phyloP scores from a whole-genome alignment of 1,139 yeast genomes.

The Suhomyces choctaworum region DNA sequence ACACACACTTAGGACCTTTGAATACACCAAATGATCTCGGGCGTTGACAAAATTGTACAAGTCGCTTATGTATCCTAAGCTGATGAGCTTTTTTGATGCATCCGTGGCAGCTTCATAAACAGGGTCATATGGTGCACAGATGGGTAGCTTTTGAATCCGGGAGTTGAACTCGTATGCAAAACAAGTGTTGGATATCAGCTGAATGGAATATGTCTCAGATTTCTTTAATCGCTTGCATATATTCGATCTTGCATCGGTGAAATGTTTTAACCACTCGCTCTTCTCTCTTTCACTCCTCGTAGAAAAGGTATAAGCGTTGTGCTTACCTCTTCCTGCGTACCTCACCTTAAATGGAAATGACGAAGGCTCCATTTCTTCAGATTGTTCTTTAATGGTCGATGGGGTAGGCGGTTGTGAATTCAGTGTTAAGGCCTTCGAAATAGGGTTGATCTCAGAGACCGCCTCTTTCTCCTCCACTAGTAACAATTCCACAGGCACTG shows the following conservation, averaged over 20 bases:
- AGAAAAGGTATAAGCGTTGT: constrained; percentile 53
- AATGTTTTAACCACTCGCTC: constrained; percentile 57
- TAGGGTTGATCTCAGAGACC: constrained; percentile 22
- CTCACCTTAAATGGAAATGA: constrained; percentile 43
- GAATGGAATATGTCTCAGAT: constrained; percentile 57
- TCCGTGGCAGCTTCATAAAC: constrained; percentile 48
- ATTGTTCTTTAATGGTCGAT: constrained; percentile 1
- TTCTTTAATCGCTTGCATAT: constrained; percentile 46
- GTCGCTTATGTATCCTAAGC: constrained; percentile 30
- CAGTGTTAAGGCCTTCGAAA: constrained; percentile 20
- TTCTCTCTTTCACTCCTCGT: constrained; percentile 57
- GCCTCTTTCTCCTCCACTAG: constrained; percentile 50
- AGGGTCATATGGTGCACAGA: constrained; percentile 64
- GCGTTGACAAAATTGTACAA: constrained; percentile 27
- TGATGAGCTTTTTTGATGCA: constrained; percentile 22
- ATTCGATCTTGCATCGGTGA: constrained; percentile 55
- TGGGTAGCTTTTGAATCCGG: constrained; percentile 57
- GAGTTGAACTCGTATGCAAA: constrained; percentile 64
- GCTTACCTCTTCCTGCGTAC: constrained; percentile 48
- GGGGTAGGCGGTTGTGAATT: constrained; percentile 3
- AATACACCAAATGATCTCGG: constrained; percentile 25
- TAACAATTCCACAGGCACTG: constrained; percentile 61
- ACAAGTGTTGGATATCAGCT: constrained; percentile 55
- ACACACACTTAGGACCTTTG: constrained; percentile 30
- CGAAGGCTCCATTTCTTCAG: constrained; percentile 31